Base-by-base conservation (phyloP, 2,329 filamentous ascomycete species). In the Cryphonectria nitschkei region DNA sequence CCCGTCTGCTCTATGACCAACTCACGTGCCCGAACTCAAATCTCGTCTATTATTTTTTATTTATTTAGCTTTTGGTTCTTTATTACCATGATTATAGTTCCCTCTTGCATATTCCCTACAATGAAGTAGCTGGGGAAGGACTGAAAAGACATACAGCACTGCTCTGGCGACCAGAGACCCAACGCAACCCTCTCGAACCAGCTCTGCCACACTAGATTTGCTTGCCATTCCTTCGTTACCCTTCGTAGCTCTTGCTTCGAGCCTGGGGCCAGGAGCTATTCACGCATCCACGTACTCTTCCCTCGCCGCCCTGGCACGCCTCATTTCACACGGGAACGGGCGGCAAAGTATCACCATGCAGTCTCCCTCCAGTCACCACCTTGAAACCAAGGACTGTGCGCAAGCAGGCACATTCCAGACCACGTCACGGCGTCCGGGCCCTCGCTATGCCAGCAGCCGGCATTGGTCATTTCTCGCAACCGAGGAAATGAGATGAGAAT, bases 271-370 rank as follows among this genome's bases (percentile, higher is more conserved):
- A 4, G 4, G 29, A 34, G 13, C 52, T 56, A 9, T 2, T 22
- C 46, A 50, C 46, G 46, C 46, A n/a, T 2, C 22, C 46, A 50
- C 19, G 8, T 50, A 50, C 22, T 19, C 52, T 32, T 58, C 26
- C 14, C 29, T 8, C 54, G 26, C 11, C 43, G n/a, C 41, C 43
- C 26, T 50, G 22, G 8, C 34, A 65, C 16, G 26, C 62, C 16
- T 32, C 29, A 52, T 32, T 16, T 26, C 16, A 32, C 19, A 14
- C 54, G 54, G 54, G 46, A 32, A 16, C 54, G 54, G 54, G 26
- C 32, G 26, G 29, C 54, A 32, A 58, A 58, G 54, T 58, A 32
- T 58, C 26, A 58, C 54, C 13, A 68, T 68, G 67, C 67, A 54
- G 50, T 39, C 37, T 62, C 29, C 67, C 67, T 62, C 14, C 34